Base-by-base conservation (phyloP, 495 filamentous ascomycete species). In the Neurospora sp. region DNA sequence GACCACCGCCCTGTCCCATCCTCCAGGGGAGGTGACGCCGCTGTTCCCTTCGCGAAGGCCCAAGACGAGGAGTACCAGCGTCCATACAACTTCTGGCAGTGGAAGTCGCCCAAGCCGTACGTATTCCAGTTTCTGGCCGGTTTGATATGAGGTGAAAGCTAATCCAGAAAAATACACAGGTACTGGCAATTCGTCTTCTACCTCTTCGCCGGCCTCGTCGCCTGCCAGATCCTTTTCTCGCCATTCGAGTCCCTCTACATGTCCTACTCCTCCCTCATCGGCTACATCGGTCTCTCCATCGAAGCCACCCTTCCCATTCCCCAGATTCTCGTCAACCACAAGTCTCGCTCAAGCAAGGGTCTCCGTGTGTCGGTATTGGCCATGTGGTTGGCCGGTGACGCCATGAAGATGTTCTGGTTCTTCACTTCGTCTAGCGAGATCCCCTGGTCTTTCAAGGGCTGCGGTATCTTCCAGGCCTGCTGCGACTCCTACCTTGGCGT, bases 371-470 rank as follows among this genome's bases (percentile, higher is more conserved):
- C 91, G 12, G 94, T 99, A 7, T 82, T 98, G 35, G 90, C 86
- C 5, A 93, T 91, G 68, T 99, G 96, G 96, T 82, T 99, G 74
- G 80, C 93, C 14, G 96, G 96, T 75, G 96, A 99, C 83, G 84
- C 88, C 41, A 96, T 97, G 91, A 99, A 99, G 86, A 92, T 97
- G 89, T 91, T 91, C 66, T 99, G 92, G 85, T 98, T 98, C 83
- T 94, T 93, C 80, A 89, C 86, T 41, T 90, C 92, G 14, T 84
- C 85, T 38, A 85, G 85, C 14, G 88, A 90, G 70, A 93, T 99
- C 66, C 93, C 94, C 0, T 88, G 88, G 87, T 89, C 93, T 2
- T 99, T 99, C 84, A 96, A 96, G 82, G 74, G 94, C 68, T 98
- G 96, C 77, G 96, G 92, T 73, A 87, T 96, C 42, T 96, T 98